A percentile compares a stretch with the other conserved stretches of the same genome.
Evolutionary conservation across 2,329 filamentous ascomycete genomes (phyloP).

Genomic region (Monilinia fructigena): DNA sequence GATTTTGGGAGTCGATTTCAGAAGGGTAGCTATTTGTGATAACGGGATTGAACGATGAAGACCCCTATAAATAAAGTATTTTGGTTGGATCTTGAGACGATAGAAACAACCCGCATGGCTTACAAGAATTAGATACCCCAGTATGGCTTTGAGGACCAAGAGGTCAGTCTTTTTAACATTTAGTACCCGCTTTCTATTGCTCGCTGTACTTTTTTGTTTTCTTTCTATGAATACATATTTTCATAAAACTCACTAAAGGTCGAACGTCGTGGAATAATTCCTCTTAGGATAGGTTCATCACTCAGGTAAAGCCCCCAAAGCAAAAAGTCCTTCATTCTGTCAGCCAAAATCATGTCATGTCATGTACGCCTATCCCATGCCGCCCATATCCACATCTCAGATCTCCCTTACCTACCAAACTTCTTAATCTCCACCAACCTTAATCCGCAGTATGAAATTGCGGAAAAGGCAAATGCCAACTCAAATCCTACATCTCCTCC

Average conservation of each 20-base stretch:
- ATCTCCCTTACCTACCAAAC: conserved; percentile 42
- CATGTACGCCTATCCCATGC: not conserved
- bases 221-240: not conserved
- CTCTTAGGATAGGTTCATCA: not conserved
- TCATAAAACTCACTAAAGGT: not conserved
- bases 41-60: not conserved
- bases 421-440: conserved; percentile 43
- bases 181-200: not conserved
- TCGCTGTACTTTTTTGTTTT: not conserved
- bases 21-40: conserved; percentile 52
- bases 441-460: conserved; percentile 51
- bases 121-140: not conserved
- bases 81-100: not conserved
- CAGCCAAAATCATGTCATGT: conserved; percentile 3
- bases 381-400: not conserved
- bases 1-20: conserved; percentile 62
- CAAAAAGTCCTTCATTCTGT: not conserved
- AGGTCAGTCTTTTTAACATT: conserved; percentile 2
- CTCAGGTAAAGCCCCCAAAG: not conserved
- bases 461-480: conserved; percentile 61
- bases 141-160: not conserved
- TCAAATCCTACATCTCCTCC: conserved; percentile 64
- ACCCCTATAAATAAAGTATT: not conserved
- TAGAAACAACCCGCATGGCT: not conserved
- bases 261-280: not conserved